These are phyloP conservation scores for Marvania coccoides DNA, from an alignment of 139 green algal species.

Conservation along the genomic window DNA sequence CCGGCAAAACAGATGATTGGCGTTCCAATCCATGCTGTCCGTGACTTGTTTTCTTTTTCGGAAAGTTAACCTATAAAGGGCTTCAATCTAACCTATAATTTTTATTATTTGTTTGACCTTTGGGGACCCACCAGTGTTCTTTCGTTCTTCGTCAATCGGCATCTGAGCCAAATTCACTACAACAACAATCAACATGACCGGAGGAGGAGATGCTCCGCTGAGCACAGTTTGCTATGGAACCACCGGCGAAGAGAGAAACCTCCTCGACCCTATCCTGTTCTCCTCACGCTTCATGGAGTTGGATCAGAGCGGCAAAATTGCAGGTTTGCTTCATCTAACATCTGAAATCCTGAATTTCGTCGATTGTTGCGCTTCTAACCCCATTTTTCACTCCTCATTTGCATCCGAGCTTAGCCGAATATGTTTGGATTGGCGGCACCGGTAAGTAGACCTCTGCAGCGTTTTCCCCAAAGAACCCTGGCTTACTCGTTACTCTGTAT, in stretches of 20 bases:
- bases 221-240: no score
- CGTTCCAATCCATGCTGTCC: no score
- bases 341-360: slow-evolving; percentile 2
- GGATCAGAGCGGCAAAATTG: slow-evolving; percentile 23
- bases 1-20: no score
- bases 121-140: no score
- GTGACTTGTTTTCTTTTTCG: no score
- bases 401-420: slow-evolving; percentile 73
- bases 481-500: background rate
- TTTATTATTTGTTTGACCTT: no score
- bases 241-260: slow-evolving; percentile 5
- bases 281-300: slow-evolving; percentile 24
- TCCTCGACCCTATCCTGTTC: slow-evolving; percentile 24
- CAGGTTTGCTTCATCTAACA: background rate
- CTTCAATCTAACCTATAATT: no score
- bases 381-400: no score
- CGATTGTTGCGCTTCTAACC: background rate
- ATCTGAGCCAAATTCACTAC: no score
- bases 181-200: background rate
- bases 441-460: slow-evolving; percentile 14
- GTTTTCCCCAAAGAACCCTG: background rate
- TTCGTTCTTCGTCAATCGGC: no score
- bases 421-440: slow-evolving; percentile 88
- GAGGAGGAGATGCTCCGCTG: background rate
- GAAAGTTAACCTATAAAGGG: no score